Evolutionary conservation across 441 rosid species (phyloP), one percentile per base, ranked within the genome.

Genomic region (Euphorbia neoarborescens): DNA sequence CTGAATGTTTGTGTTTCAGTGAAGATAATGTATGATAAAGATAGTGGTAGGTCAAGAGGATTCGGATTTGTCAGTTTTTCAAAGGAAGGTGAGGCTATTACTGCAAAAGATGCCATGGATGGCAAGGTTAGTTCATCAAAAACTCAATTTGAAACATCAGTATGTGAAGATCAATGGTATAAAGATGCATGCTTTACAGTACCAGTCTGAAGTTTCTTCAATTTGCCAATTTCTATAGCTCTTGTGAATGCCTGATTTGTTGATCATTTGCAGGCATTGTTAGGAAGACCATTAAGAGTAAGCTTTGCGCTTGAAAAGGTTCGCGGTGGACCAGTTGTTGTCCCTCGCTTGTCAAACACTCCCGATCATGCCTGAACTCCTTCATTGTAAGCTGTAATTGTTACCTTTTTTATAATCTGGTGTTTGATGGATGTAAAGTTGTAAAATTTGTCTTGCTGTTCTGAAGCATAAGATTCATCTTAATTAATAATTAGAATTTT

Each of bases 71-170:
- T 93, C 66, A 87, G 83, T 74, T 91, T 88, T 71, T 66, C 77
- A 14, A 81, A 82, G 71, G 83, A 84, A 78, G 81, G 69, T 14
- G 80, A 87, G 46, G 97, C 98, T 69, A 28, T 30, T 5, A 72
- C 76, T 71, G 98, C 97, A 1, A 91, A 87, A 82, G 88, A 87
- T 62, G 92, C 94, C 71, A 91, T 89, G 96, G 96, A 93, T 80
- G 98, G 97, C 40, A 89, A 81, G 94, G 96, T 90, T 69, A 69
- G 30, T 44, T 4, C 30, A 40, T 37, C 1, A 42, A 42, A 32
- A 32, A 32, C 34, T 4, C 34, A 32, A 32, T 32, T 2, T 32
- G 34, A 32, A 32, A 32, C 4, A 4, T 17, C 19, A 46, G 13
- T 46, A 14, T 46, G 56, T 50, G 56, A 50, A n/a, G 19, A 50